Evolutionary conservation across 2,329 filamentous ascomycete species (phyloP).

Genomic region (Fulvia fulva): DNA sequence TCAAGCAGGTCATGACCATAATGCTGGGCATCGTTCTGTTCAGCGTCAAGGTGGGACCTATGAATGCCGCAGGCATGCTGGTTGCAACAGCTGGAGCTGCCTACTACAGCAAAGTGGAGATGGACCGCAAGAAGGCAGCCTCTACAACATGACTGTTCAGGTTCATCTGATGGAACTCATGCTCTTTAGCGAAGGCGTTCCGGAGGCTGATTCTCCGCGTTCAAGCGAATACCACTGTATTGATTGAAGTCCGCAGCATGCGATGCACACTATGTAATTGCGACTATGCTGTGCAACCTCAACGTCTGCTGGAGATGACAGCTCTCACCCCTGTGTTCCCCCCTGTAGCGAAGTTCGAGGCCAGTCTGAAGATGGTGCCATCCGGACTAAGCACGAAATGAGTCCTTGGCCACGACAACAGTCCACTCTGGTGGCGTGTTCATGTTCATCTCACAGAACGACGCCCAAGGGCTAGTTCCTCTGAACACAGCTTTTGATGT

Average conservation of each 20-base stretch:
- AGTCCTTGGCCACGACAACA: background rate
- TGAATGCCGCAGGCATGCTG: conserved; percentile 53
- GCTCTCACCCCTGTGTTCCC: background rate
- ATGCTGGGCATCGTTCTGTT: conserved; percentile 36
- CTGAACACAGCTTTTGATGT: background rate
- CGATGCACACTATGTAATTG: background rate
- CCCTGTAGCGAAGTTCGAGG: background rate
- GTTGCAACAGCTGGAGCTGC: conserved; percentile 55
- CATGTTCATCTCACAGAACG: background rate
- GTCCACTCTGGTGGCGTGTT: background rate
- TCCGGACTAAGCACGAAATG: background rate
- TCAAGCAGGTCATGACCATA: conserved; percentile 38
- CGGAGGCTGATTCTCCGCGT: background rate
- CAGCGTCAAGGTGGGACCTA: conserved; percentile 30
- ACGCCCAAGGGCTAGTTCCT: background rate
- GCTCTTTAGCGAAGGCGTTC: background rate
- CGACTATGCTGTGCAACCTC: background rate
- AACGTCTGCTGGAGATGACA: background rate
- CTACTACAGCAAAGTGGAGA: conserved; percentile 57
- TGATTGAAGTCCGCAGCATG: too few relatives aligned
- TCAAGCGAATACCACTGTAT: background rate
- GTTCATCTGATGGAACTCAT: background rate
- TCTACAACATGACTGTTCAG: background rate
- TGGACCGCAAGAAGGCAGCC: conserved; percentile 44
- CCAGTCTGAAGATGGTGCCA: background rate